Evolutionary conservation across 164 flowering plant genomes (phyloP), one percentile per base, ranked within the genome.

Genomic region (Vitis rupestris): DNA sequence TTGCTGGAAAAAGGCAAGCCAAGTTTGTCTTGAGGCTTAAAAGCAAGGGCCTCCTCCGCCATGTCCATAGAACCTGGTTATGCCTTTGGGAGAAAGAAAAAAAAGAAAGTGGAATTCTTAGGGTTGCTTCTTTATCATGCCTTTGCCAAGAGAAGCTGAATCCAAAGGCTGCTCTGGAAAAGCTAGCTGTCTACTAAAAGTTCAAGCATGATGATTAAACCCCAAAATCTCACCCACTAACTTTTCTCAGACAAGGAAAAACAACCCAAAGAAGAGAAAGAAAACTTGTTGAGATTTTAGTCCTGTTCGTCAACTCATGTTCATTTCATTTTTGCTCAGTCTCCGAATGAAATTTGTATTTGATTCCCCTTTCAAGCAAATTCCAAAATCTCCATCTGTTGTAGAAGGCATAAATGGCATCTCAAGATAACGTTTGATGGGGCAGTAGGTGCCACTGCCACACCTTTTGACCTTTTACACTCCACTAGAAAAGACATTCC

Each of bases 401-500:
- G 44, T 0, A 37, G 44, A 37, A 37, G 44, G 7, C 44, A 37
- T 37, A 37, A 37, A 37, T 37, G 44, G 44, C 44, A 17, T 13
- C 16, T 52, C 16, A 23, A 29, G 7, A 52, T 12, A 64, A 50
- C 63, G 29, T 59, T 69, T 56, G 16, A 47, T 47, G 66, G 75
- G 64, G 56, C 59, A 69, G 61, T 76, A 66, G 80, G 76, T 76
- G 64, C 63, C 69, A 62, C 64, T 76, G 64, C 63, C 69, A 62
- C 67, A 65, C 63, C 67, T 65, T 74, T 81, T 78, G 76, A 81
- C 81, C 78, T 75, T 75, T 71, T 74, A 60, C 72, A 71, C 72
- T 71, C 76, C 81, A 72, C 81, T 62, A 61, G 81, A 73, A 70
- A 78, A 68, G 79, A 75, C 81, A 75, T 77, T 78, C 79, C 75